Conservation (phyloP, 352 stramenopile genomes). For the Elongisporangium undulatum region DNA sequence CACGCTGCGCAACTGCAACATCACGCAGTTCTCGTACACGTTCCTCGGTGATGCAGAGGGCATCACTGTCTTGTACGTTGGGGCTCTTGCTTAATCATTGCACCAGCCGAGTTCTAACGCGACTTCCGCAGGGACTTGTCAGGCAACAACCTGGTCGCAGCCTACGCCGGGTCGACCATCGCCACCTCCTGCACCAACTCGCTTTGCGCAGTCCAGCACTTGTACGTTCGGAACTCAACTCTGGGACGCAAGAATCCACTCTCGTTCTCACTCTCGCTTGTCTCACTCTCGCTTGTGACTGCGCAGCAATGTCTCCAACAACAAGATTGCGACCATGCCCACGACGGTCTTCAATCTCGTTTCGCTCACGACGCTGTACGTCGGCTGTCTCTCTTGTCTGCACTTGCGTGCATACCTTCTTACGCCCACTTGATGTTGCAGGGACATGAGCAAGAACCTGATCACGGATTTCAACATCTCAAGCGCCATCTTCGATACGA, state of each 20-base stretch:
- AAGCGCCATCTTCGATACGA: slow-evolving; percentile 18
- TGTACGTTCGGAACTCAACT: slow-evolving; percentile 14
- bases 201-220: slow-evolving; percentile 19
- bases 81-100: neutral
- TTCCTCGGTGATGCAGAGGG: slow-evolving; percentile 25
- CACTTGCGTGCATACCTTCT: neutral
- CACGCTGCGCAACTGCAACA: slow-evolving; percentile 44
- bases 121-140: slow-evolving; percentile 30
- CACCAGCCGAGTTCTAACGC: neutral
- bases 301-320: slow-evolving; percentile 34
- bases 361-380: slow-evolving; percentile 22
- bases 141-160: slow-evolving; percentile 20
- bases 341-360: slow-evolving; percentile 17
- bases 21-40: slow-evolving; percentile 19
- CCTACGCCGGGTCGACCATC: slow-evolving; percentile 27
- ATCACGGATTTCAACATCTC: slow-evolving; percentile 38
- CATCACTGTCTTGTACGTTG: slow-evolving; percentile 34
- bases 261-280: slow-evolving; percentile 3
- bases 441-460: slow-evolving; percentile 24
- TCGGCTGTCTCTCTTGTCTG: neutral
- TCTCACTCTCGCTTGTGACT: neutral
- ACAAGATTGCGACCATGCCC: slow-evolving; percentile 24
- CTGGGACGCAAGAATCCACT: neutral
- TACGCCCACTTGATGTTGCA: neutral
- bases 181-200: slow-evolving; percentile 11